Evolutionary conservation across 108 stramenopile species (phyloP).

Genomic region (Aurantiochytrium sp.): DNA sequence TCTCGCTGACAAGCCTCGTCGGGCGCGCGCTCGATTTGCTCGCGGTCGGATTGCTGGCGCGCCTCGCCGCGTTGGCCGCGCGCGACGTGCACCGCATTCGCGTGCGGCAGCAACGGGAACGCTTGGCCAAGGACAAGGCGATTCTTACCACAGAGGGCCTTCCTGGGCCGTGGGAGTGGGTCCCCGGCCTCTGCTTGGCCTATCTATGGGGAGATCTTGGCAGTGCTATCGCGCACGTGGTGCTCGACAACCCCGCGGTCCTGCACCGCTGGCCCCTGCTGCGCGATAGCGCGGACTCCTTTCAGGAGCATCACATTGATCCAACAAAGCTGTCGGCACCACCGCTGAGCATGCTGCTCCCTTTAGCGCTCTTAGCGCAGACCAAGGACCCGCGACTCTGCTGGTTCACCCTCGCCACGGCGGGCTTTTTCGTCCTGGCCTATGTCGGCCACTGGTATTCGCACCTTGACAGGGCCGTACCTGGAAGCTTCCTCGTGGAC

Average conservation of each 20-base stretch:
- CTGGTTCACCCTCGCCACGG: neutral
- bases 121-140: too few relatives aligned
- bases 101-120: too few relatives aligned
- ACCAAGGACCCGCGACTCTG: neutral
- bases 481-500: neutral
- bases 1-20: too few relatives aligned
- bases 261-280: neutral
- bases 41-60: too few relatives aligned
- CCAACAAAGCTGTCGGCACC: neutral
- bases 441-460: neutral
- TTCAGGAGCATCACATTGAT: neutral
- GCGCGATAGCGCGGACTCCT: neutral
- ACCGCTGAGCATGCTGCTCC: neutral
- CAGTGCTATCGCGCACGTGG: neutral
- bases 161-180: neutral
- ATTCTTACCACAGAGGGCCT: neutral
- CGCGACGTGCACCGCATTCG: too few relatives aligned
- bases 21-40: too few relatives aligned
- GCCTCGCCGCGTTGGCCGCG: too few relatives aligned
- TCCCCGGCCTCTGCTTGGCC: neutral
- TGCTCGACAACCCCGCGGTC: neutral
- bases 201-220: neutral
- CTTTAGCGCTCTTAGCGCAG: neutral
- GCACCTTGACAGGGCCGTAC: neutral
- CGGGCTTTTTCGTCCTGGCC: neutral